Conservation (phyloP, 1,284 basidiomycete species). For the Phylloporus gajari region DNA sequence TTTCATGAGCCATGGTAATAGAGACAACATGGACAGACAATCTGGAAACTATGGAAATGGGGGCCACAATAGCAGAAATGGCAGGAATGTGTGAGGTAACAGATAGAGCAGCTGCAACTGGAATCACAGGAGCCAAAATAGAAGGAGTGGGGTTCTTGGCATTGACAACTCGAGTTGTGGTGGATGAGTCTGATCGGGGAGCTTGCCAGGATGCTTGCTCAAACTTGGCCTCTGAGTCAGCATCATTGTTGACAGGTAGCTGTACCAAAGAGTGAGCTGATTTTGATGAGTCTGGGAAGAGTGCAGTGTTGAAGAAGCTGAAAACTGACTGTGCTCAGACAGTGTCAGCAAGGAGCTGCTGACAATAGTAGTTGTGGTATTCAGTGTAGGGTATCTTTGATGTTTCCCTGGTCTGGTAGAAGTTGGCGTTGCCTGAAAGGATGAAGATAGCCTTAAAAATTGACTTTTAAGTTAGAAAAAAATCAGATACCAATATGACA, state of each 20-base stretch:
- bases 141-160: no score
- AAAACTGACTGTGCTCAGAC: neutral
- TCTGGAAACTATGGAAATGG: no score
- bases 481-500: neutral
- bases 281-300: neutral
- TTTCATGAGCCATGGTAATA: no score
- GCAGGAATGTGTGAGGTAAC: no score
- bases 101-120: no score
- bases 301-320: neutral
- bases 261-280: neutral
- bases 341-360: neutral
- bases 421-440: neutral
- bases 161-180: no score
- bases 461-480: neutral
- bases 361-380: neutral
- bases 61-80: no score
- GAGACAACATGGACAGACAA: no score
- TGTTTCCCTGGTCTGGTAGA: neutral
- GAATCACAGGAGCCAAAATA: no score
- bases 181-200: neutral
- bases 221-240: neutral
- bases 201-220: neutral
- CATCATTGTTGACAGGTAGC: neutral
- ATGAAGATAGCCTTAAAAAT: neutral
- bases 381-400: neutral